Percentiles rank a stretch among this genome's conserved stretches.
These are phyloP conservation scores for Ilex asprella DNA, from an alignment of 257 asterid species.

Conservation along the genomic window DNA sequence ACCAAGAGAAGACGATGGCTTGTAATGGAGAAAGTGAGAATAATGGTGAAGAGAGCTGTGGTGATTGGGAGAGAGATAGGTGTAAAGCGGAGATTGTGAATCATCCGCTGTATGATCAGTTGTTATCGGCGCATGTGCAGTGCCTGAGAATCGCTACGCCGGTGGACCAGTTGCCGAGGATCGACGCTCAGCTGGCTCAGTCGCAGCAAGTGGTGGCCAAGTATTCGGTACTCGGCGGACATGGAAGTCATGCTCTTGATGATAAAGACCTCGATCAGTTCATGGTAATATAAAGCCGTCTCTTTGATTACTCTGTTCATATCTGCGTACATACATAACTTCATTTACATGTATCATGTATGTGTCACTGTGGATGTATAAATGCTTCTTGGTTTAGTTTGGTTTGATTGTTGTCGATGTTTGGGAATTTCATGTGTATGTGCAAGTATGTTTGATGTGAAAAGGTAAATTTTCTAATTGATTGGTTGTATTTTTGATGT, in stretches of 20 bases:
- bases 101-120: constrained; percentile 85
- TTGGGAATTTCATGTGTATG: neutral
- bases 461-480: no score
- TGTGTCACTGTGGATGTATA: no score
- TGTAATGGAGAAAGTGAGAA: neutral
- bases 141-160: constrained; percentile 96
- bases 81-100: constrained; percentile 75
- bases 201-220: constrained; percentile 85
- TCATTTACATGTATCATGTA: neutral
- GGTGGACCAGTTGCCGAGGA: constrained; percentile 94
- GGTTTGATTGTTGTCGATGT: neutral
- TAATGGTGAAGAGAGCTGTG: constrained; percentile 9
- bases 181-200: constrained; percentile 93
- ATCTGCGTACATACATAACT: neutral
- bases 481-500: neutral
- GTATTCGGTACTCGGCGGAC: constrained; percentile 58
- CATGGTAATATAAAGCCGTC: constrained; percentile 44
- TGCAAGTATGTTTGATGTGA: neutral
- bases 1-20: neutral
- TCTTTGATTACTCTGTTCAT: neutral
- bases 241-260: constrained; percentile 52
- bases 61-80: constrained; percentile 78
- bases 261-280: constrained; percentile 92
- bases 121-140: constrained; percentile 83
- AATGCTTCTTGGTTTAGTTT: neutral